Evolutionary conservation across 148 eudicot genomes (phyloP).

Genomic region (Chenopodium suecicum): DNA sequence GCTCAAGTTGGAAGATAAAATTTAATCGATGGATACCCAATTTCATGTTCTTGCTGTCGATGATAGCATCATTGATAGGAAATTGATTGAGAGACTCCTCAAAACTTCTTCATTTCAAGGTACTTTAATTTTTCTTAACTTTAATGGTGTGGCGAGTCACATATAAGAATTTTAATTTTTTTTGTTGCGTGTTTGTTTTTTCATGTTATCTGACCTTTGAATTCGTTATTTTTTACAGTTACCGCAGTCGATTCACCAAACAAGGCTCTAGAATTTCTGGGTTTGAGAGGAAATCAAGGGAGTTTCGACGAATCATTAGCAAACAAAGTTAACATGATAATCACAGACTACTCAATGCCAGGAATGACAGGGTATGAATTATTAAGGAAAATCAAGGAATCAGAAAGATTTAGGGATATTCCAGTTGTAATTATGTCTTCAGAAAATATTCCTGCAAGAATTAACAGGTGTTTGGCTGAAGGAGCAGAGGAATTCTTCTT

Average conservation of each 20-base stretch:
- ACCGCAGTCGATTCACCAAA: slow-evolving; percentile 39
- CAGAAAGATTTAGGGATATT: slow-evolving; percentile 45
- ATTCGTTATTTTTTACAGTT: slow-evolving; percentile 17
- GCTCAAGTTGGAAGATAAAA: too few species aligned
- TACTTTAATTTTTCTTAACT: not conserved
- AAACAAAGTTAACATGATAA: slow-evolving; percentile 38
- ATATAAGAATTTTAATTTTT: too few species aligned
- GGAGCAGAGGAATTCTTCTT: slow-evolving; percentile 74
- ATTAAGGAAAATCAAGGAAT: slow-evolving; percentile 37
- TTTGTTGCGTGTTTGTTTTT: too few species aligned
- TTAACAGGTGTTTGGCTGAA: slow-evolving; percentile 59
- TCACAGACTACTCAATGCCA: slow-evolving; percentile 42
- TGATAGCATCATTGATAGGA: slow-evolving; percentile 34
- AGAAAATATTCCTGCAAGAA: slow-evolving; percentile 67
- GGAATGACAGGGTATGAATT: slow-evolving; percentile 44
- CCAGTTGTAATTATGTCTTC: slow-evolving; percentile 85
- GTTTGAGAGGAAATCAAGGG: slow-evolving; percentile 16
- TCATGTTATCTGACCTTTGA: not conserved
- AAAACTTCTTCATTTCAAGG: slow-evolving; percentile 38
- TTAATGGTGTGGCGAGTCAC: not conserved
- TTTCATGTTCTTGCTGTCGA: slow-evolving; percentile 42
- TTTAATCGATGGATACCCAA: slow-evolving; percentile 23
- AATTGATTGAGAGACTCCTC: slow-evolving; percentile 34
- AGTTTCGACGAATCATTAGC: slow-evolving; percentile 6
- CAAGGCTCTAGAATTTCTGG: slow-evolving; percentile 34